phyloP scores from a whole-genome alignment of 2,329 filamentous ascomycete genomes.

The Diaporthe sp. region DNA sequence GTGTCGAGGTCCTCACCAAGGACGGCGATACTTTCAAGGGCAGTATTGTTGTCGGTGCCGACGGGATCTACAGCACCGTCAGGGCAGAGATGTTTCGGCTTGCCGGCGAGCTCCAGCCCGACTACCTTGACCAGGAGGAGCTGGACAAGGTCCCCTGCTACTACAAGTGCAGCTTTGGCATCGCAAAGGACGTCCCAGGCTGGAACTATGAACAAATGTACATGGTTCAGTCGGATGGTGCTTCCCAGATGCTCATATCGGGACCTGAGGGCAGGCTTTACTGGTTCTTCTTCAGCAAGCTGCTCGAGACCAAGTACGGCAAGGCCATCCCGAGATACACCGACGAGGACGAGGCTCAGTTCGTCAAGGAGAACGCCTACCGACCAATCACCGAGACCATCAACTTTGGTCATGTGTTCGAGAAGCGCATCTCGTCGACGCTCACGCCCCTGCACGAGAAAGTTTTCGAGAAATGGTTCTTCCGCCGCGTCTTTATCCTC shows the following conservation, averaged over 20 bases:
- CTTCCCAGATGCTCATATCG: constrained; percentile 41
- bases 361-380: constrained; percentile 33
- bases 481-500: constrained; percentile 48
- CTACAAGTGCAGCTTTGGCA: constrained; percentile 43
- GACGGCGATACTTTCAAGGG: constrained; percentile 40
- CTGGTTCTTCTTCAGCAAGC: constrained; percentile 43
- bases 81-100: constrained; percentile 44
- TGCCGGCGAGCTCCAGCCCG: background rate
- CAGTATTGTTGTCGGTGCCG: constrained; percentile 41
- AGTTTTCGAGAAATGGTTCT: constrained; percentile 52
- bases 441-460: constrained; percentile 53
- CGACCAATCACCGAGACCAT: constrained; percentile 37
- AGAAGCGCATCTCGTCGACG: constrained; percentile 43
- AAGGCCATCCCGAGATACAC: constrained; percentile 40
- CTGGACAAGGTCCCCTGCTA: constrained; percentile 2
- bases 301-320: constrained; percentile 36
- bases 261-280: constrained; percentile 42
- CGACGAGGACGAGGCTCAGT: constrained; percentile 33
- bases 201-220: background rate
- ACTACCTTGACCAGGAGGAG: background rate
- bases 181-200: constrained; percentile 24
- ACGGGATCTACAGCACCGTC: constrained; percentile 39
- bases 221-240: constrained; percentile 31
- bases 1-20: constrained; percentile 34
- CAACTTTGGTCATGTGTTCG: constrained; percentile 40